Base-by-base conservation (phyloP, 139 green algal species). In the Tetraselmis striata region DNA sequence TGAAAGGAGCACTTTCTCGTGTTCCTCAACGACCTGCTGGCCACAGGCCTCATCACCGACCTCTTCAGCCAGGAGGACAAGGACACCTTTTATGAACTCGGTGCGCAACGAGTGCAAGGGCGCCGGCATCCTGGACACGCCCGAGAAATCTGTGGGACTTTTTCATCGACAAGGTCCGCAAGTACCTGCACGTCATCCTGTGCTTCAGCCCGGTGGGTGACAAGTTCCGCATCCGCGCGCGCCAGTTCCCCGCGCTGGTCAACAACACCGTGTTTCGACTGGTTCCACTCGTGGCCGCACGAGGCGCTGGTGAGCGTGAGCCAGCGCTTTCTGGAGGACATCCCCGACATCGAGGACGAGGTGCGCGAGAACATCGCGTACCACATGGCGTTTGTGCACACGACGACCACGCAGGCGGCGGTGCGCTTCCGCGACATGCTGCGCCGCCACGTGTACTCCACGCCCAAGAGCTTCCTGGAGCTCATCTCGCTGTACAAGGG, bases 391-490 rank as follows among this genome's bases (percentile, higher is more conserved):
- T 94, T 93, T 80, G 92, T 90, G 18, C 95, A 98, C 80, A 86
- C 91, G 77, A 88, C 87, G 28, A 93, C 92, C 1, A 86, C 84
- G 1, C 85, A 88, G 26, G 92, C 90, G 23, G 45, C 45, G 45
- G 45, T 83, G 32, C 81, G 84, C 23, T 97, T 90, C 87, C 76
- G 90, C 0, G 87, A 93, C 76, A 79, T 83, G 0, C 90, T 86
- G 77, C 82, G 93, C 1, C 90, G 94, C 24, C 92, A 96, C 86
- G 94, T 94, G 84, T 98, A 98, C 89, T 95, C 90, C 79, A 98
- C 95, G 11, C 94, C 95, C 45, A 98, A 97, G 88, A 95, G 89
- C 22, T 98, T 96, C 88, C 89, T 98, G 59, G 95, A 98, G 88
- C 88, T 97, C 31, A 96, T 97, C 83, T 80, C 83, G 0, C 81